These are phyloP conservation scores for Jaenimonas drosophilae DNA, from an alignment of 208 protist genomes.

Conservation along the genomic window DNA sequence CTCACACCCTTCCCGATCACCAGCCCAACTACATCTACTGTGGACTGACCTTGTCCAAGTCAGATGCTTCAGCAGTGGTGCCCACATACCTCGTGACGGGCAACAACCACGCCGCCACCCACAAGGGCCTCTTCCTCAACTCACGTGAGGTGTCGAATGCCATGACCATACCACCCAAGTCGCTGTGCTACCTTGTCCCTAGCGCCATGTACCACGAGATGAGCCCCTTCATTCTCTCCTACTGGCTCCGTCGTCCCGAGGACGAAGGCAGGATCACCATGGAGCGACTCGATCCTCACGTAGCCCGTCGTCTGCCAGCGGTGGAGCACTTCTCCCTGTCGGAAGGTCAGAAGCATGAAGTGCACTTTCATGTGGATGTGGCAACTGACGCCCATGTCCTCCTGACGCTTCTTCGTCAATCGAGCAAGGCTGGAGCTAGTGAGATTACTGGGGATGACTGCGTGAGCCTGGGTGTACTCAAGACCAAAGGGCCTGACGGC, in stretches of 20 bases:
- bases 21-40: conserved; percentile 57
- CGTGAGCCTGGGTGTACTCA: conserved; percentile 55
- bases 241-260: conserved; percentile 32
- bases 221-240: conserved; percentile 63
- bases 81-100: conserved; percentile 68
- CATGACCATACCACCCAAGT: conserved; percentile 37
- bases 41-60: conserved; percentile 44
- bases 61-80: conserved; percentile 15
- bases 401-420: conserved; percentile 43
- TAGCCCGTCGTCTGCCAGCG: conserved; percentile 44
- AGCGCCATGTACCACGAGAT: conserved; percentile 62
- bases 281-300: conserved; percentile 23
- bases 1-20: conserved; percentile 39
- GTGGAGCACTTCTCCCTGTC: conserved; percentile 46
- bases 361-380: conserved; percentile 63
- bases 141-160: conserved; percentile 48
- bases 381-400: conserved; percentile 60
- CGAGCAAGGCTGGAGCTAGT: conserved; percentile 8
- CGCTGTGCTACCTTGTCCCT: conserved; percentile 61
- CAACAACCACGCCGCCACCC: conserved; percentile 64
- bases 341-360: conserved; percentile 26
- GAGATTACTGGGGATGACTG: conserved; percentile 60
- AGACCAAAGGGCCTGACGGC: too few relatives aligned
- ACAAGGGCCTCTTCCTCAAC: conserved; percentile 54
- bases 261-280: conserved; percentile 27